Percentiles rank a stretch among this genome's conserved stretches.
These are phyloP conservation scores for Chaetomium globosum DNA, from an alignment of 2,329 filamentous ascomycete genomes.

Conservation along the genomic window DNA sequence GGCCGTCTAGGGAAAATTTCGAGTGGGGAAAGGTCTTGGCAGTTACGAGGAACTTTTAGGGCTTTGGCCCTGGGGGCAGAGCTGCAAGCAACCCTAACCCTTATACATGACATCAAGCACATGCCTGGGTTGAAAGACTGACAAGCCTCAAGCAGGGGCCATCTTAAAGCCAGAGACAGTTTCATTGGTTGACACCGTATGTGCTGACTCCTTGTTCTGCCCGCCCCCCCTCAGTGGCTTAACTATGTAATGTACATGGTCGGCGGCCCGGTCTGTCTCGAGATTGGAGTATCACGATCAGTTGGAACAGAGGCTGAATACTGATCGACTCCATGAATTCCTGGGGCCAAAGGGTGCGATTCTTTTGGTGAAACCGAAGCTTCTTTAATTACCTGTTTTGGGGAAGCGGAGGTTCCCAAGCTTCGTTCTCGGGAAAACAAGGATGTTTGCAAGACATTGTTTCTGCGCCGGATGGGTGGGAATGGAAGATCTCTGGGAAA, in stretches of 20 bases:
- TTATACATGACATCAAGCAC: background rate
- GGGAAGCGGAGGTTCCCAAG: background rate
- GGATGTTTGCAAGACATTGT: background rate
- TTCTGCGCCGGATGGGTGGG: background rate
- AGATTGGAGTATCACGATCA: background rate
- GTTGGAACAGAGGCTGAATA: background rate
- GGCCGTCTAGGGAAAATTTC: slow-evolving; percentile 28
- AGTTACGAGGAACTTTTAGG: slow-evolving; percentile 4
- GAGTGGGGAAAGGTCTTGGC: slow-evolving; percentile 32
- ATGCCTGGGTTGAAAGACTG: background rate
- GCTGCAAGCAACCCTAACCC: slow-evolving; percentile 10
- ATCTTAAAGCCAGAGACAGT: background rate
- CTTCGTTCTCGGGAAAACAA: background rate
- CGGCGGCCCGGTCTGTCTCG: slow-evolving; percentile 5
- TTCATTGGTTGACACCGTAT: background rate
- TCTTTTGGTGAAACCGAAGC: background rate
- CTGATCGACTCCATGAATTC: too few species aligned
- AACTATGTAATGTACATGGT: background rate
- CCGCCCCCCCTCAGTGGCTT: background rate
- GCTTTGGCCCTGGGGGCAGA: slow-evolving; percentile 5
- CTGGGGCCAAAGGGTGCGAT: background rate
- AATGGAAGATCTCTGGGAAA: background rate
- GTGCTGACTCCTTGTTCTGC: background rate
- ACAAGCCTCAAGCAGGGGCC: background rate
- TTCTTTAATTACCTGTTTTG: background rate